phyloP scores from a whole-genome alignment of 1,139 yeast genomes.

The Suhomyces bribrorum region DNA sequence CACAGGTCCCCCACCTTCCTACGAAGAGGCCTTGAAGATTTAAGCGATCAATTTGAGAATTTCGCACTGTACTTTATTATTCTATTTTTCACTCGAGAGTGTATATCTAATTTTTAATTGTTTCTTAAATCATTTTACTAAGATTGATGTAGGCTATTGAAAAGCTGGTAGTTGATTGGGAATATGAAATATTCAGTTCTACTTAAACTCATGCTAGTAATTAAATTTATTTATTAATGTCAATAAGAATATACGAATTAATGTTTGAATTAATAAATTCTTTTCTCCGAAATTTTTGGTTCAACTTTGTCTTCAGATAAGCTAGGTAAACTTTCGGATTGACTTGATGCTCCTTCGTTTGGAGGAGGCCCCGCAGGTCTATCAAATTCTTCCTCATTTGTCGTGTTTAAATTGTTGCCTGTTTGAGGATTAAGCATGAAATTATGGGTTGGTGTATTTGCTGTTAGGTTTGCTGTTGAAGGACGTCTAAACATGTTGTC shows the following conservation, averaged over 20 bases:
- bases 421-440: slow-evolving; percentile 7
- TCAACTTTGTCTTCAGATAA: slow-evolving; percentile 17
- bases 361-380: slow-evolving; percentile 13
- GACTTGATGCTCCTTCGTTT: slow-evolving; percentile 12
- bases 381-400: not conserved
- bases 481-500: slow-evolving; percentile 10
- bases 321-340: slow-evolving; percentile 17
- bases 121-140: too few species aligned
- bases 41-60: too few species aligned
- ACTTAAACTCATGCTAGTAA: not conserved
- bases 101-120: not conserved
- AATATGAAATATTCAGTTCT: not conserved
- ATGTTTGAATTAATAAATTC: not conserved
- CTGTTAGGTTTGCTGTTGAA: slow-evolving; percentile 2
- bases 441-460: slow-evolving; percentile 10
- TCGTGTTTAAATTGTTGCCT: not conserved
- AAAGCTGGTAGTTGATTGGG: not conserved
- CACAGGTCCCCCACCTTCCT: slow-evolving; percentile 65
- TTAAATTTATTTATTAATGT: not conserved
- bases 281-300: slow-evolving; percentile 15
- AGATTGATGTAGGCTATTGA: too few species aligned
- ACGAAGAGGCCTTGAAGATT: slow-evolving; percentile 46
- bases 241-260: not conserved
- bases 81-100: not conserved
- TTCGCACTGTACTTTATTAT: not conserved